A percentile compares a stretch with the other conserved stretches of the same genome.
phyloP scores from a whole-genome alignment of 352 stramenopile species.

The Phytophthora uliginosa region DNA sequence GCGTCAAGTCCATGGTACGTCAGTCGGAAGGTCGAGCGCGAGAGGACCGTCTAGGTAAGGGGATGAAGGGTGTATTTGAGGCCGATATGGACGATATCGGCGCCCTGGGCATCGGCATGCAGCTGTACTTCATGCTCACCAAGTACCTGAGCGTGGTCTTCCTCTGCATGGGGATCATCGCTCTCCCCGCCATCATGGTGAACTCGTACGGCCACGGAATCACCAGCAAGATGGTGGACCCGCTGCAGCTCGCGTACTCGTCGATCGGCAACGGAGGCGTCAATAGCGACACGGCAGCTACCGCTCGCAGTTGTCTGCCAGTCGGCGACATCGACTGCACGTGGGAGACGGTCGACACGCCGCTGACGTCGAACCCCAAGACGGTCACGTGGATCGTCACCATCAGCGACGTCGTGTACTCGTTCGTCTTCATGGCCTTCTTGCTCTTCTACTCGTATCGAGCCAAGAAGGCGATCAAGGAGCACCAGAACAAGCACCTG shows the following conservation, averaged over 20 bases:
- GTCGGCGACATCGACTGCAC: constrained; percentile 56
- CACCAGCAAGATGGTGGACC: constrained; percentile 50
- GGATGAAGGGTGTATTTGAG: constrained; percentile 43
- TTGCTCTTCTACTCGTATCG: constrained; percentile 46
- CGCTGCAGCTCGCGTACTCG: constrained; percentile 51
- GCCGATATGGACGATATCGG: constrained; percentile 55
- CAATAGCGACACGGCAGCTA: constrained; percentile 34
- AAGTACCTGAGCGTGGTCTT: constrained; percentile 54
- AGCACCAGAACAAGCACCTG: constrained; percentile 52
- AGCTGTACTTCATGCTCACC: constrained; percentile 72
- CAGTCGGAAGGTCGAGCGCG: constrained; percentile 27
- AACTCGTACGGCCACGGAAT: constrained; percentile 61
- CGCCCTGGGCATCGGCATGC: constrained; percentile 61
- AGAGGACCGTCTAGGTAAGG: constrained; percentile 47
- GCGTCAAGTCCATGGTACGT: constrained; percentile 32
- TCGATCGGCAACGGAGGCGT: constrained; percentile 62
- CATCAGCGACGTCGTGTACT: constrained; percentile 49
- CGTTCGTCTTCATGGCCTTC: constrained; percentile 54
- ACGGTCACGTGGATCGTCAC: constrained; percentile 62
- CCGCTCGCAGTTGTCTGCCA: constrained; percentile 42
- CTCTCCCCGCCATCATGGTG: constrained; percentile 50
- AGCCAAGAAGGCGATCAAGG: constrained; percentile 42
- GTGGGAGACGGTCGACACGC: constrained; percentile 52
- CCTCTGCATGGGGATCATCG: constrained; percentile 49
- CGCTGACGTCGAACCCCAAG: constrained; percentile 47